Evolutionary conservation across 768 basidiomycete species (phyloP), one percentile per base, ranked within the genome.

Genomic region (Filobasidium floriforme): DNA sequence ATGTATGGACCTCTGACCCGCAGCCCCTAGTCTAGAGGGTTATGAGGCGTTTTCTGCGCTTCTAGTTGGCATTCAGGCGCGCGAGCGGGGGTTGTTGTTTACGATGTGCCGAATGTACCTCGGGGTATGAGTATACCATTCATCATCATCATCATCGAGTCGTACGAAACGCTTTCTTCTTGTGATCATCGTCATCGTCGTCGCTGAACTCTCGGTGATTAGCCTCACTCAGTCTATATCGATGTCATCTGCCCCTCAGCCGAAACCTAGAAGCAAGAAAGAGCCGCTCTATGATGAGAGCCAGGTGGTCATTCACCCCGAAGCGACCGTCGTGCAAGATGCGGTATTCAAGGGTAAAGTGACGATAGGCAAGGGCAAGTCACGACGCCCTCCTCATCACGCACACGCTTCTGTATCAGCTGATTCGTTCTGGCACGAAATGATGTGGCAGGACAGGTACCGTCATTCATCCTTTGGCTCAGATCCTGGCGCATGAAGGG

Each of bases 271-370:
- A 57, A 32, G 5, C 54, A 22, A 28, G 24, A 22, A 24, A 26
- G 24, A 57, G 24, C 54, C 54, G 29, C 29, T 57, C 22, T 32
- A 57, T 24, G 29, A 57, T 57, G 54, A 24, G 26, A 57, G 54
- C 26, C 54, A 57, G 29, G 54, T 57, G 12, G 3, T 4, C 18
- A 24, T 22, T 15, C 18, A 57, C 54, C 24, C 24, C 4, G 15
- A 15, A 49, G 89, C 91, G 7, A 84, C 94, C 59, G 88, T 97
- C 32, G 91, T 90, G 75, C 89, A 91, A 74, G 92, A 96, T 80
- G 89, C 90, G 37, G 92, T 97, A 69, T 83, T 98, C 71, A 90
- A 90, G 76, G 94, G 96, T 60, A 89, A 92, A 73, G 89, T 94
- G 62, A 93, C 92, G 22, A 88, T 99, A 65, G 92, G 92, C 29